phyloP scores from a whole-genome alignment of 148 eudicot species.

The Camellia lanceoleosa region DNA sequence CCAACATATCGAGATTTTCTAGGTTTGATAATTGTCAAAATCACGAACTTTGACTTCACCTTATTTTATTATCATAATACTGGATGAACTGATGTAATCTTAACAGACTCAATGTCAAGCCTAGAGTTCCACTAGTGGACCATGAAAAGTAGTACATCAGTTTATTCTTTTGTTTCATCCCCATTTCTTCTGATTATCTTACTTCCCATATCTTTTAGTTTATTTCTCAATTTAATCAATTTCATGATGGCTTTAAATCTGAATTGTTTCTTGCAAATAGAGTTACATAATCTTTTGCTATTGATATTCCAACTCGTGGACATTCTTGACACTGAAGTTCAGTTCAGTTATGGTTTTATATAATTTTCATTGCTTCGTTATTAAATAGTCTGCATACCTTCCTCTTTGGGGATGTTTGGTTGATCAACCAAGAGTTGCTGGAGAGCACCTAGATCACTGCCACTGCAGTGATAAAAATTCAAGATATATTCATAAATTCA shows the following conservation, averaged over 20 bases:
- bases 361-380: neutral
- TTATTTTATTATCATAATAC: neutral
- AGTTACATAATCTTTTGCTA: neutral
- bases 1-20: neutral
- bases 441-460: slow-evolving; percentile 59
- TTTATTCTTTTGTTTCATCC: neutral
- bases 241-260: neutral
- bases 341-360: neutral
- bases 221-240: neutral
- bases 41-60: neutral
- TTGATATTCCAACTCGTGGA: neutral
- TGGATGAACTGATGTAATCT: neutral
- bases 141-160: neutral
- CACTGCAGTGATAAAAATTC: slow-evolving; percentile 32
- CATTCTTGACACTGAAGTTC: neutral
- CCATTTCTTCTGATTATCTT: too few relatives aligned
- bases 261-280: neutral
- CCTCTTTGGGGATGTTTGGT: slow-evolving; percentile 74
- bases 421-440: slow-evolving; percentile 80
- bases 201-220: too few relatives aligned
- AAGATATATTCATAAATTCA: neutral
- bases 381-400: slow-evolving; percentile 41
- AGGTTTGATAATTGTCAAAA: neutral
- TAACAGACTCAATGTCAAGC: neutral
- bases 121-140: neutral